Evolutionary conservation across 768 basidiomycete species (phyloP).

Genomic region (Gyrodon lividus): DNA sequence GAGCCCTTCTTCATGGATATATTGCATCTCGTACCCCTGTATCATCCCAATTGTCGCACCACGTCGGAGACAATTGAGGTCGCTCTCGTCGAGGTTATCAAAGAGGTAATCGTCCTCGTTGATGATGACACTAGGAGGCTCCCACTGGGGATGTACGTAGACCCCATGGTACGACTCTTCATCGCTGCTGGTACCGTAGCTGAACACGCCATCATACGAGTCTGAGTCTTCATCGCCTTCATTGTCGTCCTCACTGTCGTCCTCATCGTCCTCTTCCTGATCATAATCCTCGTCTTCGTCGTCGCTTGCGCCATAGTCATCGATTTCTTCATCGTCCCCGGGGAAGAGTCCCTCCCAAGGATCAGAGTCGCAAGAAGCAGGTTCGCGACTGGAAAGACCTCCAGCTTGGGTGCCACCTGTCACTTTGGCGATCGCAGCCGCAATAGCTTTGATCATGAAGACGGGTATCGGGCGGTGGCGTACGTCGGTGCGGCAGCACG

Average conservation of each 20-base stretch:
- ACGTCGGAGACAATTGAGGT: conserved; percentile 49
- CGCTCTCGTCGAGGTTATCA: conserved; percentile 34
- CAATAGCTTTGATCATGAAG: conserved; percentile 65
- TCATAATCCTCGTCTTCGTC: conserved; percentile 25
- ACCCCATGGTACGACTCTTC: conserved; percentile 39
- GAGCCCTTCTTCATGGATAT: conserved; percentile 55
- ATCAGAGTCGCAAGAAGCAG: conserved; percentile 45
- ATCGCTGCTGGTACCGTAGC: conserved; percentile 34
- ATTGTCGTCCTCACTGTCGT: conserved; percentile 25
- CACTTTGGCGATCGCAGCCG: conserved; percentile 46
- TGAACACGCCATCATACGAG: conserved; percentile 34
- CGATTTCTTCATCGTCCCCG: conserved; percentile 43
- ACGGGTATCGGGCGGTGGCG: conserved; percentile 62
- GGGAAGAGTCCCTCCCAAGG: conserved; percentile 75
- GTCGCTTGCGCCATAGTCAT: conserved; percentile 29
- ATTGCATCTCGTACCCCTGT: conserved; percentile 51
- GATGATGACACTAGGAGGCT: conserved; percentile 47
- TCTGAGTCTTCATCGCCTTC: conserved; percentile 33
- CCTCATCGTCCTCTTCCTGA: conserved; percentile 27
- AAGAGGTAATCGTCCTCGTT: conserved; percentile 35
- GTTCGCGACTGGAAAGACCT: conserved; percentile 21
- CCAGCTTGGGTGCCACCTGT: conserved; percentile 28
- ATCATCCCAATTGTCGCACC: conserved; percentile 63
- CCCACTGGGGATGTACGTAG: conserved; percentile 54
- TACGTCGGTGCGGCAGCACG: conserved; percentile 63